Base-by-base conservation (phyloP, 2,329 filamentous ascomycete species). In the Monilinia fructigena region DNA sequence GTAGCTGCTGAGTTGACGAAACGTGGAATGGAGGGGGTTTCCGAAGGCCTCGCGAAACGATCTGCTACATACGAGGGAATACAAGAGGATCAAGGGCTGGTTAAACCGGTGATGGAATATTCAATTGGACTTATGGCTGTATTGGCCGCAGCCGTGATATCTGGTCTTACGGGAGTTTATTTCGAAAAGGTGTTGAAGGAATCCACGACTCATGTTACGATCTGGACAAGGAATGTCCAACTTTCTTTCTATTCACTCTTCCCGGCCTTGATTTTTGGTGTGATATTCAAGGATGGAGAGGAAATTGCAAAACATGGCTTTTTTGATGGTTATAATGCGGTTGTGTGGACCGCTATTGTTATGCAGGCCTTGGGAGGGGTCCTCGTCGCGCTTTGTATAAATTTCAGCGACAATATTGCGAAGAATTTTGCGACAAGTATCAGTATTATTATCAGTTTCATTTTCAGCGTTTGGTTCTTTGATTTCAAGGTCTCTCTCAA, bases 161-260 rank as follows among this genome's bases (percentile, higher is more conserved):
- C 93, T 1, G 93, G 93, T 3, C 80, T 97, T 59, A 94, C 92
- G 0, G 91, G 93, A 0, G 92, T 94, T 1, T 92, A 91, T 73
- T 93, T 94, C 71, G 91, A 98, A 77, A 97, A 96, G 79, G 88
- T 97, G 3, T 82, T 98, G 65, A 97, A 96, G 77, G 90, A 97
- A 71, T 90, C 90, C n/a, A 83, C 86, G 0, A 83, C 84, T 2
- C 84, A 87, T 58, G 89, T 89, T 7, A 94, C 92, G 0, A 83
- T 98, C 18, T 99, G 95, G 95, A 89, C 95, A 54, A 89, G 95
- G 69, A 99, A 98, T 76, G 90, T 97, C 56, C 95, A 99, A 77
- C 82, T 99, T 31, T 93, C 93, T 0, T 91, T 97, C 75, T 99
- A 97, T 80, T 97, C 93, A 0, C 82, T 98, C 1, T 94, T 97